Evolutionary conservation across 2,329 filamentous ascomycete genomes (phyloP), one percentile per base, ranked within the genome.

Genomic region (Paraphaeosphaeria sporulosa): DNA sequence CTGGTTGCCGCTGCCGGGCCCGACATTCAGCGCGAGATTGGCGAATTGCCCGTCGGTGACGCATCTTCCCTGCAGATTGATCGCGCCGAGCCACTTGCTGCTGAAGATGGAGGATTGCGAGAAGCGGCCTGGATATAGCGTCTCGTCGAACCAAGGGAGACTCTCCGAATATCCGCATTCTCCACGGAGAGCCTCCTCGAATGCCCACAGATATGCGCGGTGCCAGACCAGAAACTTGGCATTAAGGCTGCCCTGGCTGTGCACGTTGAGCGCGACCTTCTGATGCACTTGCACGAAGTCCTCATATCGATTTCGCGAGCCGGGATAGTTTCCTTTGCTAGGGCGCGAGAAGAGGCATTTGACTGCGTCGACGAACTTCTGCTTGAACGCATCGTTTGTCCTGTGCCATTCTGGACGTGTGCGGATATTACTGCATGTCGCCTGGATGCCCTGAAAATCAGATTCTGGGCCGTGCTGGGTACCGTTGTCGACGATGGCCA

Each of bases 171-270:
- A 82, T 46, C 79, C 79, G 63, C 81, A 82, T 59, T 82, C 80
- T 23, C 69, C 61, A 50, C 73, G 78, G 9, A 83, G 71, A 6
- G 79, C 69, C 25, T 77, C 66, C 67, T 83, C 80, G 60, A 79
- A 81, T 2, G 71, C 68, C 71, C 81, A 78, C 36, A 74, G 64
- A 66, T 71, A 78, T 68, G 80, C 79, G 43, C 80, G 73, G 70
- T 82, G 80, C 80, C 80, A 82, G 30, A 79, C 65, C 23, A 80
- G 64, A 71, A 81, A 81, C 55, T 76, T 77, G 47, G 61, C 46
- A 57, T 71, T 77, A 23, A 40, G 17, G 4, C 9, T 40, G 38
- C n/a, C 38, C 17, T 40, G 38, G 17, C 61, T 62, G 58, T 77
- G 74, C 1, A 77, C 72, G 44, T 75, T 74, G 52, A 68, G 69